Conservation (phyloP, 805 yeast species). For the Suhomyces xylopsoci region DNA sequence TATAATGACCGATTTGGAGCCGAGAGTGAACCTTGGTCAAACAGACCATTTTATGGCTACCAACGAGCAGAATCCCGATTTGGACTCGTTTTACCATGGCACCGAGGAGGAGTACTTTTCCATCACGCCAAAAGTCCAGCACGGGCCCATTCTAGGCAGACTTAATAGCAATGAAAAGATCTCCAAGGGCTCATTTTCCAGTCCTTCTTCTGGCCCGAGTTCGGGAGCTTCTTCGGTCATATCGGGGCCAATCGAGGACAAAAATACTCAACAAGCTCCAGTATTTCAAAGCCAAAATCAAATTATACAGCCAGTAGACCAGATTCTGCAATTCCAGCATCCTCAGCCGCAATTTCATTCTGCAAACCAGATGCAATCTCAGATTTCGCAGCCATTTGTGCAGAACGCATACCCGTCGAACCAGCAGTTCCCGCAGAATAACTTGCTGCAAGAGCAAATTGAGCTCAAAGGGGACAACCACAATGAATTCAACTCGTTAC, state of each 20-base stretch:
- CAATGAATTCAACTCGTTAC: neutral
- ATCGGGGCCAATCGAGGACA: neutral
- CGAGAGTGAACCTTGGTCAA: no score
- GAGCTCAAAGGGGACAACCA: neutral
- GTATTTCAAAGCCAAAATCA: neutral
- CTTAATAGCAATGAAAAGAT: neutral
- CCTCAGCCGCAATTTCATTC: neutral
- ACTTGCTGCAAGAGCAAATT: neutral
- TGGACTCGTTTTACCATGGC: neutral
- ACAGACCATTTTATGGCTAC: no score
- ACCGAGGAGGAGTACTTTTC: conserved; percentile 1
- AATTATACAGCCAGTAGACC: no score
- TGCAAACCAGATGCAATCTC: neutral
- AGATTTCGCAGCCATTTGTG: neutral
- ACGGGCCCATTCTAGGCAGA: neutral
- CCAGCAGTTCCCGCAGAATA: neutral
- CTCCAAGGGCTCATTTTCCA: neutral
- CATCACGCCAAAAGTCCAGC: conserved; percentile 1
- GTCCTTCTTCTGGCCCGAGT: neutral
- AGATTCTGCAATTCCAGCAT: neutral
- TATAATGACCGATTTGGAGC: conserved; percentile 4
- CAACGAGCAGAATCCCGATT: neutral
- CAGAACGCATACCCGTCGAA: neutral
- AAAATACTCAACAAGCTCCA: neutral
- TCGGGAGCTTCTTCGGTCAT: conserved; percentile 1